These are phyloP conservation scores for Alternaria arbusti DNA, from an alignment of 2,329 filamentous ascomycete genomes.

Conservation along the genomic window DNA sequence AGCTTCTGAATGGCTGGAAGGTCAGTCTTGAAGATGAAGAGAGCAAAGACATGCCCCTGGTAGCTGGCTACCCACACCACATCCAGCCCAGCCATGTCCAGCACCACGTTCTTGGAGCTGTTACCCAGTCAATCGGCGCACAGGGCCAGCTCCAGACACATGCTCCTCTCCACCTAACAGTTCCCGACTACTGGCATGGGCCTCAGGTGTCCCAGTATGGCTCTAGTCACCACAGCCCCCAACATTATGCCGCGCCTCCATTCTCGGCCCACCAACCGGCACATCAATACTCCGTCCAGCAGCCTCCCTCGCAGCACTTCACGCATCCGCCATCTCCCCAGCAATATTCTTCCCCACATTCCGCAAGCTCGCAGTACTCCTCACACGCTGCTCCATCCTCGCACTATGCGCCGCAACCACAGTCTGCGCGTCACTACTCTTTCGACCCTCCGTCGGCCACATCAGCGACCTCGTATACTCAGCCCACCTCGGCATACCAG, in stretches of 20 bases:
- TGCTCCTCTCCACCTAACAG: constrained; percentile 34
- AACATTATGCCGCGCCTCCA: constrained; percentile 34
- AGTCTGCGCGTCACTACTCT: constrained; percentile 28
- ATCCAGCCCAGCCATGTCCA: constrained; percentile 38
- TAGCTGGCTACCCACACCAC: constrained; percentile 37
- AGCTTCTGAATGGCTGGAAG: constrained; percentile 46
- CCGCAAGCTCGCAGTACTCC: constrained; percentile 27
- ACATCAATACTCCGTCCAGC: constrained; percentile 34
- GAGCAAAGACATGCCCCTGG: constrained; percentile 42
- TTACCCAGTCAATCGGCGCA: constrained; percentile 28
- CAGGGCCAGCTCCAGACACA: constrained; percentile 36
- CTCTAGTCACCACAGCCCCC: constrained; percentile 31
- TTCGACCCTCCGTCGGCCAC: constrained; percentile 23
- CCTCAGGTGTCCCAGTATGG: constrained; percentile 33
- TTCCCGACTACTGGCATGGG: constrained; percentile 43
- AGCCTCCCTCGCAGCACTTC: constrained; percentile 28
- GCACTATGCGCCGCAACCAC: constrained; percentile 29
- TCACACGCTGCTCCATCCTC: constrained; percentile 22
- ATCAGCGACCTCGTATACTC: constrained; percentile 27
- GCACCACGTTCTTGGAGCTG: constrained; percentile 30
- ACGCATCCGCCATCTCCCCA: constrained; percentile 35
- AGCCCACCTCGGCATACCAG: constrained; percentile 26
- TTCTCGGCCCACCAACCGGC: constrained; percentile 27
- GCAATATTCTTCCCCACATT: constrained; percentile 30
- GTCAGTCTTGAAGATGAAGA: constrained; percentile 48